phyloP scores from a whole-genome alignment of 768 basidiomycete species.

The Macrolepiota dolichaula region DNA sequence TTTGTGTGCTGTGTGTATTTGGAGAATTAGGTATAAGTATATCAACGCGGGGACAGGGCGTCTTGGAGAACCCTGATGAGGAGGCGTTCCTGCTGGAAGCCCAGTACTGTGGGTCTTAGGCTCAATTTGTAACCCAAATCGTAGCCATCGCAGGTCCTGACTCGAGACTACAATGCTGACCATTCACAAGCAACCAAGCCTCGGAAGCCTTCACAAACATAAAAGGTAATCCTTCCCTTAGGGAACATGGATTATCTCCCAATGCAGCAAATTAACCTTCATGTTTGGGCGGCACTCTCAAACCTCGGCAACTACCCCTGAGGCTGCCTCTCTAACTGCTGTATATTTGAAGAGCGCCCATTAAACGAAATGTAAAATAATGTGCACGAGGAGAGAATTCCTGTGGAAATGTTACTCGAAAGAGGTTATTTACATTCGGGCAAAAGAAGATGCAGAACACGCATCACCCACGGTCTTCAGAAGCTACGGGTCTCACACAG shows the following conservation, averaged over 20 bases:
- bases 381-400: neutral
- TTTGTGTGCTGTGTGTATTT: neutral
- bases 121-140: neutral
- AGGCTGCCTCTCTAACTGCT: neutral
- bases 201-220: neutral
- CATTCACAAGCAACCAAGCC: neutral
- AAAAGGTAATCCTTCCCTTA: neutral
- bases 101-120: neutral
- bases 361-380: neutral
- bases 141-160: neutral
- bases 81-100: neutral
- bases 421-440: neutral
- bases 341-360: neutral
- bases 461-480: neutral
- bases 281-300: neutral
- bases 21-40: neutral
- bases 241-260: neutral
- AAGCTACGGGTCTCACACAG: neutral
- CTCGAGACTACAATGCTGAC: neutral
- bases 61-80: neutral
- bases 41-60: neutral
- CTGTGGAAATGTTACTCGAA: neutral
- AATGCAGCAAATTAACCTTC: neutral
- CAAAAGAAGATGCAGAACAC: neutral
- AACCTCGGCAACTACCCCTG: neutral